Base-by-base conservation (phyloP, 2,329 filamentous ascomycete species). In the Cladorrhinum sp. region DNA sequence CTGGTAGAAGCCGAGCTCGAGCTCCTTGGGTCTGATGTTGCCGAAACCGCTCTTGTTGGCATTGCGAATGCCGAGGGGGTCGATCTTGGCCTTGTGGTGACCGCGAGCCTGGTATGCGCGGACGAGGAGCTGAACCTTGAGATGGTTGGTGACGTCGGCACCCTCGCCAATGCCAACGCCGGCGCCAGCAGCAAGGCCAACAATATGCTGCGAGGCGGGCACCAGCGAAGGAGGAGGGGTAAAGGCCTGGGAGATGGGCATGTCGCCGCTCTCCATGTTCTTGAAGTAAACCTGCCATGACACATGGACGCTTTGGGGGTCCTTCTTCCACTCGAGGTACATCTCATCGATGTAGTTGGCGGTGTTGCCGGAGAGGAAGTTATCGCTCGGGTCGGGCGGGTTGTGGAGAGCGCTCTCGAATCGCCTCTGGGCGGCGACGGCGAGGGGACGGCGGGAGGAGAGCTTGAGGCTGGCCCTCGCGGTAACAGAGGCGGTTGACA, bases 311-410 rank as follows among this genome's bases (percentile, higher is more conserved):
- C 91, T 96, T 71, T 87, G 85, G 57, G 95, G 93, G 71, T 99
- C 92, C 66, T 90, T 83, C 79, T 94, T 96, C 95, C 95, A 99
- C 75, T 93, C 88, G 81, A 97, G 82, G 79, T 99, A 99, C 95
- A 99, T 99, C 82, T 97, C 95, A 77, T 99, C 95, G 75, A 99
- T 92, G 80, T 99, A 99, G 81, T 96, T 97, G 78, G 95, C 95
- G 63, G 94, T 95, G 82, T 91, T 98, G 68, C 95, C 95, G 66
- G 92, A 91, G 64, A 99, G 85, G 83, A 99, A 99, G 79, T 88
- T 96, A 79, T 99, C 95, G 77, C 90, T 96, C 67, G 93, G 86
- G 74, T 96, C 92, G 65, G 86, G 85, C 20, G 84, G 74, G 60
- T 78, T 79, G 59, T 81, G 77, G 61, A 79, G 79, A 59, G 83